These are phyloP conservation scores for Camelina sativa DNA, from an alignment of 345 rosid genomes.

Conservation along the genomic window DNA sequence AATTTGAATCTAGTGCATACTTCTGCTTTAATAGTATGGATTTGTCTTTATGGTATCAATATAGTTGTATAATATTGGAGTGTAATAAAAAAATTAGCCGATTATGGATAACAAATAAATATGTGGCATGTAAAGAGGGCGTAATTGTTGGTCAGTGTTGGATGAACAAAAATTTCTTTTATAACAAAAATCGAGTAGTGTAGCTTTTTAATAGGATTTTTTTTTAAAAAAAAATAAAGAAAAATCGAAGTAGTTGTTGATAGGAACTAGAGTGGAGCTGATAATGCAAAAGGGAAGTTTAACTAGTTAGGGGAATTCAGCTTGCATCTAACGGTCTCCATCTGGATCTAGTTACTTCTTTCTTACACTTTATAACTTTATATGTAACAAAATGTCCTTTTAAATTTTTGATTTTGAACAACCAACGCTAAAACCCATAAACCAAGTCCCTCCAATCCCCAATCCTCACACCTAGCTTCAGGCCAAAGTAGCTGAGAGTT, in stretches of 20 bases:
- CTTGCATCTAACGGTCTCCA: constrained; percentile 66
- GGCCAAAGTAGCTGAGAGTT: constrained; percentile 81
- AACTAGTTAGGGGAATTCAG: constrained; percentile 61
- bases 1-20: no score
- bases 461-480: constrained; percentile 52
- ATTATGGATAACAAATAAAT: background rate
- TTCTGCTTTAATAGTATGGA: no score
- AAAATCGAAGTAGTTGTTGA: constrained; percentile 19
- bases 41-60: background rate
- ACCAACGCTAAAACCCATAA: constrained; percentile 39
- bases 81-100: background rate
- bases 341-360: constrained; percentile 41
- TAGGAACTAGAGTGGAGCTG: constrained; percentile 48
- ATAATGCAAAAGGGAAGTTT: constrained; percentile 50
- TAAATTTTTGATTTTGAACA: constrained; percentile 11
- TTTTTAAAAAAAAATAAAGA: background rate
- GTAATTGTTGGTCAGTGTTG: background rate
- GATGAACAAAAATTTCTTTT: background rate
- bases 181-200: background rate
- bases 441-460: constrained; percentile 45
- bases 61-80: background rate
- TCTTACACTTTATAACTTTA: constrained; percentile 31
- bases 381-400: constrained; percentile 12
- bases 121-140: background rate
- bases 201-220: no score